A percentile compares a stretch with the other conserved stretches of the same genome.
Conservation (phyloP, 2,329 filamentous ascomycete species). For the Magnaporthales sp. region DNA sequence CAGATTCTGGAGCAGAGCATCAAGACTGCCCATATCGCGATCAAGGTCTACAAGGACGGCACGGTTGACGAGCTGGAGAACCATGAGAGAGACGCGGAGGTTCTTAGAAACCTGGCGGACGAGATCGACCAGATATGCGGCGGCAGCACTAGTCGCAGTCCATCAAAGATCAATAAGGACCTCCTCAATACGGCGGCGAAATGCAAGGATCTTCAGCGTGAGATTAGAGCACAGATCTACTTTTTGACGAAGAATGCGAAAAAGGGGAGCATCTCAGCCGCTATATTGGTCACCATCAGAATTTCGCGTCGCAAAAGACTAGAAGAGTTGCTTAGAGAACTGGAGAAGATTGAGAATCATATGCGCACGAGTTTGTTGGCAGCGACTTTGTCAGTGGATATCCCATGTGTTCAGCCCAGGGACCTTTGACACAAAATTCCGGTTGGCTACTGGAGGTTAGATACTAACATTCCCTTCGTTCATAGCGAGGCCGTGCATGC, state of each 20-base stretch:
- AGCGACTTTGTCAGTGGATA: background rate
- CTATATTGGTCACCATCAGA: background rate
- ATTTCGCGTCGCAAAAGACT: background rate
- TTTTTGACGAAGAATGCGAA: background rate
- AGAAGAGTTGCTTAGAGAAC: background rate
- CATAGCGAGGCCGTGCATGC: background rate
- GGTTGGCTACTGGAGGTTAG: too few species aligned
- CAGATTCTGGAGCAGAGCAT: slow-evolving; percentile 14
- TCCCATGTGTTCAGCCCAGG: background rate
- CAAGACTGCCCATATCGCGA: slow-evolving; percentile 11
- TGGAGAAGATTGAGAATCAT: background rate
- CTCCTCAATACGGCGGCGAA: background rate
- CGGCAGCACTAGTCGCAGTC: background rate
- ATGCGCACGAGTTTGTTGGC: background rate
- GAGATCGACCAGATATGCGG: background rate
- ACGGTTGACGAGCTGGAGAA: background rate
- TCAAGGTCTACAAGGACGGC: slow-evolving; percentile 11
- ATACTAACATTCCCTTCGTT: background rate
- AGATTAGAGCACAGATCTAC: background rate
- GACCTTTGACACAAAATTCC: background rate
- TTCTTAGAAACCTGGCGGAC: background rate
- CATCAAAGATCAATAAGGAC: background rate
- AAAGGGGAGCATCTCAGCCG: background rate
- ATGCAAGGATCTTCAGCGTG: background rate
- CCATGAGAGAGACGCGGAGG: too few species aligned